These are phyloP conservation scores for Azolla pinnata DNA, from an alignment of 75 land plant species.

Conservation along the genomic window DNA sequence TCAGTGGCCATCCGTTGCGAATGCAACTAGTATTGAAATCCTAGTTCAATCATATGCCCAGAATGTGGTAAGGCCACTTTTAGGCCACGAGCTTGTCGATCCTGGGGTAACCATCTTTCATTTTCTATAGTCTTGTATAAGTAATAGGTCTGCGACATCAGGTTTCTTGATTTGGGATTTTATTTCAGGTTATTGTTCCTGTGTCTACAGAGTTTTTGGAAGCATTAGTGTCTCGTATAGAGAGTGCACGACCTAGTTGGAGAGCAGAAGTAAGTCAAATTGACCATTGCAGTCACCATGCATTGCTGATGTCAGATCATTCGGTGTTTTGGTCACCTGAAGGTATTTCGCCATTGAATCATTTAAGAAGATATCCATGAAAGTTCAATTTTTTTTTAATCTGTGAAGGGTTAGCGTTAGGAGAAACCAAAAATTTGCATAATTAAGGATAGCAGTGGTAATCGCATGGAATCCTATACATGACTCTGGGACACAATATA, in stretches of 20 bases:
- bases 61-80: slow-evolving; percentile 50
- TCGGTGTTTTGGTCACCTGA: slow-evolving; percentile 27
- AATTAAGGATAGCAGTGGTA: too few species aligned
- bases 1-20: slow-evolving; percentile 28
- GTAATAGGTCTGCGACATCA: not conserved
- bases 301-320: slow-evolving; percentile 74
- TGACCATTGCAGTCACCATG: slow-evolving; percentile 34
- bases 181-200: slow-evolving; percentile 33
- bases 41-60: slow-evolving; percentile 36
- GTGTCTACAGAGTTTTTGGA: slow-evolving; percentile 66
- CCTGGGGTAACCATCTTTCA: slow-evolving; percentile 54
- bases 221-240: slow-evolving; percentile 34
- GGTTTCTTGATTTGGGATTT: not conserved
- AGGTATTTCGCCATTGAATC: too few species aligned
- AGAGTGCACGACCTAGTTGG: slow-evolving; percentile 51
- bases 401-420: too few species aligned
- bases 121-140: not conserved
- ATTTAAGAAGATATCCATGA: too few species aligned
- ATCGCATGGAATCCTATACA: too few species aligned
- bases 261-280: slow-evolving; percentile 47
- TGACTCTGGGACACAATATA: too few species aligned
- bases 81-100: slow-evolving; percentile 64
- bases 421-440: too few species aligned
- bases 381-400: too few species aligned
- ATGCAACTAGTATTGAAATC: slow-evolving; percentile 28